A percentile compares a stretch with the other conserved stretches of the same genome.
phyloP scores from a whole-genome alignment of 2,329 filamentous ascomycete genomes.

The Didymella glomerata region DNA sequence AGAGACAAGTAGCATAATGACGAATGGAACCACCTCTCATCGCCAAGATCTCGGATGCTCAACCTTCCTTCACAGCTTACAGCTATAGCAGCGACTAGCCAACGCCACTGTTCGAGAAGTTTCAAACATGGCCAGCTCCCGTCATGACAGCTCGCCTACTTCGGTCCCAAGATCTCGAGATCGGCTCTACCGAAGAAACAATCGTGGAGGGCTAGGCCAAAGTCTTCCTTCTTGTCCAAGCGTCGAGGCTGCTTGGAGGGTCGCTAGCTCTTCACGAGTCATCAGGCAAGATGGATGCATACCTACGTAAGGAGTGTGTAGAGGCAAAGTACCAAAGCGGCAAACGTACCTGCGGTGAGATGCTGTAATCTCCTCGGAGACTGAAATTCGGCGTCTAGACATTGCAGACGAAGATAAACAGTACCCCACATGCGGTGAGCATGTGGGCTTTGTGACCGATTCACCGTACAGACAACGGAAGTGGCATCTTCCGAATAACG shows the following conservation, averaged over 20 bases:
- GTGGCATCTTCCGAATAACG: constrained; percentile 7
- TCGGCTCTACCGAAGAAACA: constrained; percentile 2
- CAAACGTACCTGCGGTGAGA: neutral
- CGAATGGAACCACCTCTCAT: neutral
- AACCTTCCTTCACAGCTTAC: neutral
- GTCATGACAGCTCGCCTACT: constrained; percentile 16
- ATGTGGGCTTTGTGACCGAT: neutral
- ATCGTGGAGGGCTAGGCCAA: neutral
- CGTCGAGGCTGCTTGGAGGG: neutral
- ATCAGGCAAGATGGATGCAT: neutral
- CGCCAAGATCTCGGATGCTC: neutral
- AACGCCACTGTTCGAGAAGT: neutral
- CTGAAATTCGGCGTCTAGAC: neutral
- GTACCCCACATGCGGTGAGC: constrained; percentile 9
- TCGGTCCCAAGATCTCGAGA: constrained; percentile 8
- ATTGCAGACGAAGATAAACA: neutral
- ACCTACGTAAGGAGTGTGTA: neutral
- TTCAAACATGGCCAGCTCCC: constrained; percentile 7
- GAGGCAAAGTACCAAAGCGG: neutral
- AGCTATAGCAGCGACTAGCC: neutral
- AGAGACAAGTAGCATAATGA: neutral
- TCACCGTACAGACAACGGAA: constrained; percentile 6
- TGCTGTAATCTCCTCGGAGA: neutral
- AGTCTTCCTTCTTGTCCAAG: neutral
- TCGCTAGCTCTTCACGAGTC: neutral